Evolutionary conservation across 345 rosid genomes (phyloP).

Genomic region (Nephelium lappaceum): DNA sequence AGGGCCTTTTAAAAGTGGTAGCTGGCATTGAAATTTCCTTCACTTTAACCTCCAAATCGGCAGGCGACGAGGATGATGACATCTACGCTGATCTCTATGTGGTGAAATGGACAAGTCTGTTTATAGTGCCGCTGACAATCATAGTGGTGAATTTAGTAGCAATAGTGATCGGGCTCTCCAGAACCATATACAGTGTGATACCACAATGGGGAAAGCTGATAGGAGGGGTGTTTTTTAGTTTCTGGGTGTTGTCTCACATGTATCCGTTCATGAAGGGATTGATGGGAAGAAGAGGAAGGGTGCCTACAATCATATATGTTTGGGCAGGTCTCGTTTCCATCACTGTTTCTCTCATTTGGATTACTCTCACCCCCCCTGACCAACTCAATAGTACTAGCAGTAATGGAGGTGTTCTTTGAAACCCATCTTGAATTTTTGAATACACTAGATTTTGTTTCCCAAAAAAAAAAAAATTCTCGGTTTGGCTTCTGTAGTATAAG

Average conservation of each 20-base stretch:
- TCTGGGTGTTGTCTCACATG: constrained; percentile 92
- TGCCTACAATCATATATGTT: constrained; percentile 79
- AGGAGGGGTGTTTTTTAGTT: constrained; percentile 83
- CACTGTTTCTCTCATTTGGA: constrained; percentile 75
- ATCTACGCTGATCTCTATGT: constrained; percentile 73
- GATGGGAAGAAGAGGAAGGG: constrained; percentile 84
- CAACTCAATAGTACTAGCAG: constrained; percentile 24
- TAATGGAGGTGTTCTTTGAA: constrained; percentile 19
- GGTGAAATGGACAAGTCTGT: constrained; percentile 88
- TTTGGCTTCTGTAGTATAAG: background rate
- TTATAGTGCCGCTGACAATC: constrained; percentile 81
- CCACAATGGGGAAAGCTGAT: constrained; percentile 88
- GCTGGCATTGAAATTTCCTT: constrained; percentile 90
- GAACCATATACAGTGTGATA: constrained; percentile 76
- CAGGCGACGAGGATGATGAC: constrained; percentile 78
- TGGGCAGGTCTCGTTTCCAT: constrained; percentile 83
- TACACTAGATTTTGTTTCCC: background rate
- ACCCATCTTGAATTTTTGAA: background rate
- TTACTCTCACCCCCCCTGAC: constrained; percentile 67
- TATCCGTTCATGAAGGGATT: constrained; percentile 81
- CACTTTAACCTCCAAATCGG: constrained; percentile 69
- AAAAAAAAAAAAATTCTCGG: no score
- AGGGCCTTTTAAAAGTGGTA: constrained; percentile 78
- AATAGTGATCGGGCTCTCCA: constrained; percentile 65
- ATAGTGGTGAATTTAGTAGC: constrained; percentile 71